phyloP scores from a whole-genome alignment of 108 stramenopile species.

The Cyclostephanos tholiformis region DNA sequence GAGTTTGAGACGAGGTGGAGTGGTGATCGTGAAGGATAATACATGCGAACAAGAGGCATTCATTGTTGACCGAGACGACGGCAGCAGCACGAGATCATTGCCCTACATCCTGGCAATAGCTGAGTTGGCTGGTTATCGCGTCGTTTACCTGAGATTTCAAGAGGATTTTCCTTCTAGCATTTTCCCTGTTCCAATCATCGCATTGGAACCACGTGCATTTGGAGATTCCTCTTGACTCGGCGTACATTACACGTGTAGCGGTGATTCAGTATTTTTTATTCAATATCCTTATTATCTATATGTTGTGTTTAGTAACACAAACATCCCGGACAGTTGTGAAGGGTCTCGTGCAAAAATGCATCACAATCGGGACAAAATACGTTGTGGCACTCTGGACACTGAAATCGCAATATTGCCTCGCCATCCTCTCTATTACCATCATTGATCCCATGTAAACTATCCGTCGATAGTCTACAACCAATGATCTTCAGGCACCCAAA shows the following conservation, averaged over 20 bases:
- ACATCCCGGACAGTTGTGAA: constrained; percentile 95
- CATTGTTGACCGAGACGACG: constrained; percentile 85
- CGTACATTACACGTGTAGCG: neutral
- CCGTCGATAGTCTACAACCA: constrained; percentile 33
- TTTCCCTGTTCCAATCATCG: constrained; percentile 90
- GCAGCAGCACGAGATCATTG: constrained; percentile 76
- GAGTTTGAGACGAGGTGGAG: constrained; percentile 65
- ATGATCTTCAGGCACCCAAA: constrained; percentile 74
- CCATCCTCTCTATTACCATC: constrained; percentile 18
- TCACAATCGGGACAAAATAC: constrained; percentile 92
- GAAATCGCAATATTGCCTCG: constrained; percentile 60
- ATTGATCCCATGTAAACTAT: constrained; percentile 1
- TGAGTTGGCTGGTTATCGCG: constrained; percentile 67
- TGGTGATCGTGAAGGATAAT: constrained; percentile 91
- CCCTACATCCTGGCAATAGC: constrained; percentile 77
- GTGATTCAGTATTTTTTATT: neutral
- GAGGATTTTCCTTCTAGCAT: constrained; percentile 85
- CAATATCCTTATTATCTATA: neutral
- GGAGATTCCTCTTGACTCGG: neutral
- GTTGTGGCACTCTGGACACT: constrained; percentile 84
- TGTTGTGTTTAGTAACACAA: constrained; percentile 17
- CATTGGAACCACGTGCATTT: constrained; percentile 37
- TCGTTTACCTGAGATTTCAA: constrained; percentile 66
- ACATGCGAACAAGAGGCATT: constrained; percentile 77
- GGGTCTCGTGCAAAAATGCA: constrained; percentile 84